phyloP scores from a whole-genome alignment of 768 basidiomycete species.

The Dioszegia hungarica region DNA sequence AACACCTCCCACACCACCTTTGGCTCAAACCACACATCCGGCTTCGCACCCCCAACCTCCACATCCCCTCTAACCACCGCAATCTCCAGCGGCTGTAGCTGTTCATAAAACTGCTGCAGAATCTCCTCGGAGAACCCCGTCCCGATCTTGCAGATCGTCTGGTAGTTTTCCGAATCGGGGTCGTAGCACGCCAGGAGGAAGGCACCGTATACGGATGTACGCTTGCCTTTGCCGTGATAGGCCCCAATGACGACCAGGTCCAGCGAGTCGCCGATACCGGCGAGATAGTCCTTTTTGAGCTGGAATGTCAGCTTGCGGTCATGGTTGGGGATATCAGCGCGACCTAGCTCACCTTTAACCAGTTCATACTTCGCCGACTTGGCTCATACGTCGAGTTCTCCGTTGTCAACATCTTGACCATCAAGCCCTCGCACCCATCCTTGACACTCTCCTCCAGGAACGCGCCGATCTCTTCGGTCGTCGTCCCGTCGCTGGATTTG shows the following conservation, averaged over 20 bases:
- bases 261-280: constrained; percentile 92
- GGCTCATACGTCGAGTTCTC: constrained; percentile 93
- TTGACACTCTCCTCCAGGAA: constrained; percentile 97
- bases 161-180: constrained; percentile 84
- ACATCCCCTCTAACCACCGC: constrained; percentile 62
- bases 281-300: constrained; percentile 98
- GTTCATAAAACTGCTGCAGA: constrained; percentile 72
- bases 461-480: constrained; percentile 84
- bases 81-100: constrained; percentile 63
- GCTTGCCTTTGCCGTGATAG: constrained; percentile 96
- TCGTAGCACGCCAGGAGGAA: constrained; percentile 98
- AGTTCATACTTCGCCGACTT: constrained; percentile 89
- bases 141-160: constrained; percentile 98
- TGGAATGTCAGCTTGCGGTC: constrained; percentile 47
- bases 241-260: constrained; percentile 97
- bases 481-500: constrained; percentile 79
- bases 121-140: constrained; percentile 95
- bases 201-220: constrained; percentile 94
- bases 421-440: constrained; percentile 96
- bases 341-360: constrained; percentile 74
- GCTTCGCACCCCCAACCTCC: constrained; percentile 86
- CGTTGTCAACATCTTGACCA: constrained; percentile 97
- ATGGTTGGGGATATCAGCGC: neutral
- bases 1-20: constrained; percentile 97
- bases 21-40: constrained; percentile 97